phyloP scores from a whole-genome alignment of 2,329 filamentous ascomycete genomes.

The Fusarium sp. region DNA sequence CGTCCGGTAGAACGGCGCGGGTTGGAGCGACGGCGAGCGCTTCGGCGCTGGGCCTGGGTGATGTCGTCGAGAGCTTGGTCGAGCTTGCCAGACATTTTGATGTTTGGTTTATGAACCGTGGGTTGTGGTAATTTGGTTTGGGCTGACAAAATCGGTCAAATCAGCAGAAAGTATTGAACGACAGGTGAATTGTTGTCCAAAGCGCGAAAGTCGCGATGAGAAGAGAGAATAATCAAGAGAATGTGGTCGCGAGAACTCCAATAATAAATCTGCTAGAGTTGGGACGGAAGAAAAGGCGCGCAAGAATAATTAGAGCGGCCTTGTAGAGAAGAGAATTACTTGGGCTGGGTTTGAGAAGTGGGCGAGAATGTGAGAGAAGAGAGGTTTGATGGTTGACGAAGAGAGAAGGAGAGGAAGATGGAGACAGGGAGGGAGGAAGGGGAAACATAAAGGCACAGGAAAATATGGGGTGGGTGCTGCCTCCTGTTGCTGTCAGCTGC shows the following conservation, averaged over 20 bases:
- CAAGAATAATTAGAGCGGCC: conserved; percentile 31
- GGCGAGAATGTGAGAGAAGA: conserved; percentile 29
- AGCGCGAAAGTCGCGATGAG: conserved; percentile 24
- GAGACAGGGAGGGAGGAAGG: conserved; percentile 10
- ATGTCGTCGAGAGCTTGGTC: conserved; percentile 98
- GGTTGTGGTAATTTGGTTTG: conserved; percentile 36
- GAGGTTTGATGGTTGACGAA: conserved; percentile 20
- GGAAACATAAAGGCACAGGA: conserved; percentile 31
- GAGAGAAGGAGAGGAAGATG: conserved; percentile 23
- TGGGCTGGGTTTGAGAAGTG: conserved; percentile 38
- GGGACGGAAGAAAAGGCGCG: conserved; percentile 30
- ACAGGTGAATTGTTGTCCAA: conserved; percentile 26
- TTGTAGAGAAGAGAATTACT: conserved; percentile 17
- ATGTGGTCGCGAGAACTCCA: conserved; percentile 25
- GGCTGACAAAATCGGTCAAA: conserved; percentile 39
- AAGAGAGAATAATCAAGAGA: conserved; percentile 8
- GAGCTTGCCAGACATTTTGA: conserved; percentile 91
- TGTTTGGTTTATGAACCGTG: conserved; percentile 23
- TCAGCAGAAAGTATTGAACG: conserved; percentile 41
- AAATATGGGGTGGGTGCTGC: conserved; percentile 46
- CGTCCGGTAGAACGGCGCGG: conserved; percentile 62
- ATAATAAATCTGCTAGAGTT: conserved; percentile 15
- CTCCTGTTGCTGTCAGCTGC: conserved; percentile 30
- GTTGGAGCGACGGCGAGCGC: conserved; percentile 64
- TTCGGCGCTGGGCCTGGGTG: conserved; percentile 78